A percentile compares a stretch with the other conserved stretches of the same genome.
Evolutionary conservation across 306 rosid genomes (phyloP).

Genomic region (Vigna angularis): DNA sequence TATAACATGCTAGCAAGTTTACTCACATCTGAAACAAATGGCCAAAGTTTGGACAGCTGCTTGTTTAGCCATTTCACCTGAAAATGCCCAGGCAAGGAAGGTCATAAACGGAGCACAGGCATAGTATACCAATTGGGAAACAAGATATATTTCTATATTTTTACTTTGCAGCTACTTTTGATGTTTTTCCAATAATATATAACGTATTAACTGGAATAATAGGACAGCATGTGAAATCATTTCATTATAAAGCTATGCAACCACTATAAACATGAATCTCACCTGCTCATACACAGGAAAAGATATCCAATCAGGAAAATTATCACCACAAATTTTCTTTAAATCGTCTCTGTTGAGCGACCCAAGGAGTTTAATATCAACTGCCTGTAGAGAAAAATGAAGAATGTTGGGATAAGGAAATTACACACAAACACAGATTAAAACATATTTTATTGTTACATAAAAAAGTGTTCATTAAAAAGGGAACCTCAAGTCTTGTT

Average conservation of each 20-base stretch:
- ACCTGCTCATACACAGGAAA: constrained; percentile 96
- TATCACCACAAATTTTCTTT: constrained; percentile 88
- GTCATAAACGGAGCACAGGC: constrained; percentile 37
- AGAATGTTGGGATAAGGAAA: constrained; percentile 10
- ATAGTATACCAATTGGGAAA: constrained; percentile 21
- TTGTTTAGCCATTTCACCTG: constrained; percentile 99
- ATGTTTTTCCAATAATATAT: constrained; percentile 30
- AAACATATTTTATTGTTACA: constrained; percentile 11
- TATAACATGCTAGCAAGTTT: constrained; percentile 17
- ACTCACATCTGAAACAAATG: constrained; percentile 91
- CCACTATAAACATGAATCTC: constrained; percentile 18
- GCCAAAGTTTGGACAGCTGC: constrained; percentile 89
- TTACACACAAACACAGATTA: background rate
- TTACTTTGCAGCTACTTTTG: constrained; percentile 30
- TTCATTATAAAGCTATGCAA: constrained; percentile 30
- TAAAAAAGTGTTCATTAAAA: background rate
- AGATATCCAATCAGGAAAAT: constrained; percentile 95
- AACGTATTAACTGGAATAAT: background rate
- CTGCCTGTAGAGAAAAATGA: constrained; percentile 69
- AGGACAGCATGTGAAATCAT: background rate
- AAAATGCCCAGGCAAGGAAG: constrained; percentile 46
- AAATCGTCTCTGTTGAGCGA: constrained; percentile 89
- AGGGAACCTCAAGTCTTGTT: background rate
- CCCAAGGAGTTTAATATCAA: constrained; percentile 86
- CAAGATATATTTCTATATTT: constrained; percentile 16